phyloP scores from a whole-genome alignment of 495 filamentous ascomycete species.

The Aspergillus kassunensis region DNA sequence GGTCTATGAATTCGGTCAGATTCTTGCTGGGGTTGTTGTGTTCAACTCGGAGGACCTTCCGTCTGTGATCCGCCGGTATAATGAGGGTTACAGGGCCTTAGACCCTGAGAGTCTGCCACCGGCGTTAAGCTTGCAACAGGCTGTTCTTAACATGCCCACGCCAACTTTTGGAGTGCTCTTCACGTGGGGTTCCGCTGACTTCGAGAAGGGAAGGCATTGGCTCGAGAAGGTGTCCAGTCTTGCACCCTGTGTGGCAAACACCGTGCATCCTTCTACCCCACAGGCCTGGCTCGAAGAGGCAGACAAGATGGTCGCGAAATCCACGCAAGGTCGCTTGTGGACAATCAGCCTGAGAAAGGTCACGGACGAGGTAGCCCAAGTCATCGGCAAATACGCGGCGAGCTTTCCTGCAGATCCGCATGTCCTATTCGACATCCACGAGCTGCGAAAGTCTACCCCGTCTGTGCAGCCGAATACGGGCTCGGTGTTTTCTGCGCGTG shows the following conservation, averaged over 20 bases:
- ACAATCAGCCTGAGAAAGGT: constrained; percentile 24
- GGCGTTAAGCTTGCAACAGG: constrained; percentile 26
- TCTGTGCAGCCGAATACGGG: constrained; percentile 9
- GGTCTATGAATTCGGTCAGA: constrained; percentile 25
- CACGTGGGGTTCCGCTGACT: constrained; percentile 28
- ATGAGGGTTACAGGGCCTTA: constrained; percentile 20
- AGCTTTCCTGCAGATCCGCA: constrained; percentile 24
- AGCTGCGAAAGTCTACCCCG: constrained; percentile 19
- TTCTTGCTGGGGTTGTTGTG: constrained; percentile 21
- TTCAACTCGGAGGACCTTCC: background rate
- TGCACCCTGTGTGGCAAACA: constrained; percentile 22
- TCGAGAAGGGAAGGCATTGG: constrained; percentile 25
- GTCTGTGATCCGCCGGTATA: background rate
- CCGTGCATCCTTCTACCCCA: constrained; percentile 25
- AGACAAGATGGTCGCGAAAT: constrained; percentile 16
- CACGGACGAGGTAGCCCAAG: constrained; percentile 17
- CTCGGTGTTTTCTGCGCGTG: constrained; percentile 28
- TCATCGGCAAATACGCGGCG: constrained; percentile 18
- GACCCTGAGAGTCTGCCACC: constrained; percentile 19
- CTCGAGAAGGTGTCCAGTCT: constrained; percentile 27
- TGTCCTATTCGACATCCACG: constrained; percentile 29
- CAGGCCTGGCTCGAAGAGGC: constrained; percentile 15
- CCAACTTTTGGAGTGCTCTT: constrained; percentile 26
- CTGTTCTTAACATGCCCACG: constrained; percentile 19
- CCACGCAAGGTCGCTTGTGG: constrained; percentile 22